Base-by-base conservation (phyloP, 768 basidiomycete species). In the Boletus sp. region DNA sequence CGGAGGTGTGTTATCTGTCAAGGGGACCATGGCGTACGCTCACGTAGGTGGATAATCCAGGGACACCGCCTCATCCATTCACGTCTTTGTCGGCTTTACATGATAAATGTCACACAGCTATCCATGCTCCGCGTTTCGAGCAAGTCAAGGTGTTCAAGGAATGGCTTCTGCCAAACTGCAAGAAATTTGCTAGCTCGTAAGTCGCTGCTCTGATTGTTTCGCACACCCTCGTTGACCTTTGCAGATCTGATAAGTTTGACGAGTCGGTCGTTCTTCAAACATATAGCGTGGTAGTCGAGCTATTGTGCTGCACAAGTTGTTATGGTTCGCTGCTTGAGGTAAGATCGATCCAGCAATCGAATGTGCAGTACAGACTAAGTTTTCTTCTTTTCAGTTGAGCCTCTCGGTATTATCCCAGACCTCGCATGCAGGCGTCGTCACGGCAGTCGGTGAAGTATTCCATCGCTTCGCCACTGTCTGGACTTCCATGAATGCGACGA, bases 81-180 rank as follows among this genome's bases (percentile, higher is more conserved):
- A 54, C 64, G 7, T 77, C 79, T n/a, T 70, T 74, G 13, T 61
- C 71, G 5, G 64, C 64, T n/a, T 59, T 84, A 17, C 66, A 75
- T 13, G 58, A 64, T 15, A 72, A 68, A 27, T 88, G 85, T 64
- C 68, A 61, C 9, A 73, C 70, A 5, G 64, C 86, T 40, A 63
- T 83, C 30, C 69, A 69, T 5, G 83, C 87, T 3, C 77, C 87
- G 23, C 81, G 87, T 21, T 91, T 83, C 57, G 88, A 91, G 58
- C 88, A 91, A 71, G 81, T 88, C 35, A 77, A 85, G 60, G 81
- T 80, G 9, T 78, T 90, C 51, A 77, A 76, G 51, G 79, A 83
- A 45, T 93, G 90, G 90, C 73, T 93, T 32, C 66, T 89, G n/a
- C 90, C 90, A 4, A 73, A 83, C 25, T 75, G 88, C 39, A 79